phyloP scores from a whole-genome alignment of 768 basidiomycete genomes.

The Kondoa malvinella region DNA sequence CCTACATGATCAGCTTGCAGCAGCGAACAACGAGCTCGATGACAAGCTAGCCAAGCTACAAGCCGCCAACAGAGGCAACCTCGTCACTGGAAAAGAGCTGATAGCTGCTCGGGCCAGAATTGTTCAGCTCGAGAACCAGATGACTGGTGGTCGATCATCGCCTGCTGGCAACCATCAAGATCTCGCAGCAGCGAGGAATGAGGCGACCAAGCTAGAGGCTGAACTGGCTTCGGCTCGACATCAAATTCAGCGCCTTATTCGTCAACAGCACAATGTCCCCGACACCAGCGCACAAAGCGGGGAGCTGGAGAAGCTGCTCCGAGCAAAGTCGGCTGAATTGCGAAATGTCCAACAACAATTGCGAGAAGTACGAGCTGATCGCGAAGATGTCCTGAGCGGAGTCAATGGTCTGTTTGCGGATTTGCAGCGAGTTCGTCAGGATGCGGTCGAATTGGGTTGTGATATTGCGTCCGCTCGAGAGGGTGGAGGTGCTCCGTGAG shows the following conservation, averaged over 20 bases:
- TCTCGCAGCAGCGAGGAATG: constrained; percentile 46
- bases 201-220: constrained; percentile 34
- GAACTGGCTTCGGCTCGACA: constrained; percentile 5
- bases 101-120: constrained; percentile 17
- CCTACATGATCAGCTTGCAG: constrained; percentile 42
- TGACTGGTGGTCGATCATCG: not conserved
- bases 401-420: constrained; percentile 57
- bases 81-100: constrained; percentile 21
- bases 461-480: constrained; percentile 44
- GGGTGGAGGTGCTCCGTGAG: not conserved
- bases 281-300: not conserved
- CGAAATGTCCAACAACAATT: constrained; percentile 7
- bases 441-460: constrained; percentile 59
- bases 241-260: not conserved
- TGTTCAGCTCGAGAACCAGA: constrained; percentile 22
- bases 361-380: not conserved
- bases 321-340: not conserved
- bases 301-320: constrained; percentile 7
- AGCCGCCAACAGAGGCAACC: constrained; percentile 38
- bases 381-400: constrained; percentile 43
- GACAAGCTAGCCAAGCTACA: constrained; percentile 74
- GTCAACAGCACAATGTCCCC: not conserved
- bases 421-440: constrained; percentile 52
- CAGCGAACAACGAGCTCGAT: constrained; percentile 68
- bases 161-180: constrained; percentile 39